Evolutionary conservation across 176 grass and related monocot species (phyloP).

Genomic region (Urochloa ruziziensis): DNA sequence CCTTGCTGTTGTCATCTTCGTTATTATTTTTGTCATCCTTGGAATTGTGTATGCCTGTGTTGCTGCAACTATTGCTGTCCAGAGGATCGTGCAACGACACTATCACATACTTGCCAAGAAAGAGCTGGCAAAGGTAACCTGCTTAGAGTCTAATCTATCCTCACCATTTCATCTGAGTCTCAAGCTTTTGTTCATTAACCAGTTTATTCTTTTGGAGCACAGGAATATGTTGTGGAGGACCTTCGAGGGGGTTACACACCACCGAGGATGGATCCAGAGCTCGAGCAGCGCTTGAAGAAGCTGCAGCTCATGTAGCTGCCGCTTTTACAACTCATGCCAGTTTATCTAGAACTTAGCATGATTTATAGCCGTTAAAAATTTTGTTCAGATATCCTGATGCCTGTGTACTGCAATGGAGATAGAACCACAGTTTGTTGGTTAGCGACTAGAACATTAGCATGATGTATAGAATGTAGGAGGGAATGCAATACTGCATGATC

Average conservation of each 20-base stretch:
- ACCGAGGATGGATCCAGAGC: constrained; percentile 68
- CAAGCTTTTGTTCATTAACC: neutral
- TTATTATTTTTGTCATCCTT: constrained; percentile 67
- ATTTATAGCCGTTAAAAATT: neutral
- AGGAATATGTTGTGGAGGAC: constrained; percentile 77
- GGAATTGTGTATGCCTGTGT: constrained; percentile 70
- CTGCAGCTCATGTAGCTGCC: constrained; percentile 63
- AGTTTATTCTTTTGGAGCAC: neutral
- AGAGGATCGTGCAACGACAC: constrained; percentile 78
- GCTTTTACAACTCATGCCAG: neutral
- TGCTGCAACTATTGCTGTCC: constrained; percentile 66
- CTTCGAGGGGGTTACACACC: constrained; percentile 54
- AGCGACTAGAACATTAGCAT: neutral
- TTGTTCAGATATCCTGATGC: neutral
- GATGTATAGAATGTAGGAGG: neutral
- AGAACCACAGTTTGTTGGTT: neutral
- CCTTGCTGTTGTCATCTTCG: constrained; percentile 56
- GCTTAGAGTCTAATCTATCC: neutral
- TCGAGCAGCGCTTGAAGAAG: constrained; percentile 57
- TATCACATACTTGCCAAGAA: constrained; percentile 75
- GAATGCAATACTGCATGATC: neutral
- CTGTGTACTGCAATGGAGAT: neutral
- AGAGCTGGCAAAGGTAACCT: constrained; percentile 70
- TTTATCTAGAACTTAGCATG: neutral
- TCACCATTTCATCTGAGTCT: neutral